phyloP scores from a whole-genome alignment of 78 protist species.

The Dictyostelium intermedium region DNA sequence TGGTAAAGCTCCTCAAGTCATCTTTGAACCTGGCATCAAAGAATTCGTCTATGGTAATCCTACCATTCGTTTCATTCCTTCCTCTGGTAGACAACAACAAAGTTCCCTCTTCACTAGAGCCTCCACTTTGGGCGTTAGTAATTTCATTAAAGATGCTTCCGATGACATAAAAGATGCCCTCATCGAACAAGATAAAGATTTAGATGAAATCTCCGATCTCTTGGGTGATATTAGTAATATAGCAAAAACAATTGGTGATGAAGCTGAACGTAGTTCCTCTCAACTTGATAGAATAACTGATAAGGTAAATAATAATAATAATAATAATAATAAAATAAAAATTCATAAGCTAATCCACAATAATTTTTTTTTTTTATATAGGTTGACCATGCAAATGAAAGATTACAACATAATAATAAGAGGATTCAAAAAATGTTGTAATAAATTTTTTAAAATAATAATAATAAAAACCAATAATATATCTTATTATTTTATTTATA shows the following conservation, averaged over 20 bases:
- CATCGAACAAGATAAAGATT: conserved; percentile 69
- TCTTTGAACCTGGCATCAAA: conserved; percentile 74
- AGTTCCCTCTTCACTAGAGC: conserved; percentile 39
- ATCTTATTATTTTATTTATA: no score
- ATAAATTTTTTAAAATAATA: neutral
- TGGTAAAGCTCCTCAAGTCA: conserved; percentile 51
- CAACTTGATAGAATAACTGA: conserved; percentile 62
- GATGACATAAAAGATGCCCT: conserved; percentile 33
- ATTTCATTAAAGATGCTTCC: conserved; percentile 55
- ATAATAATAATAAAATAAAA: neutral
- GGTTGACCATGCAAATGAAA: conserved; percentile 49
- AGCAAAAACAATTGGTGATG: conserved; percentile 79
- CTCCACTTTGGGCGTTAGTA: neutral
- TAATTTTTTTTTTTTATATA: neutral
- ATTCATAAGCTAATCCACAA: neutral
- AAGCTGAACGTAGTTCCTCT: conserved; percentile 61
- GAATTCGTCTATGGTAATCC: conserved; percentile 69
- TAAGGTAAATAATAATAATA: neutral
- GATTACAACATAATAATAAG: conserved; percentile 28
- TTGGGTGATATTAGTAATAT: conserved; percentile 75
- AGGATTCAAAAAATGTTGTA: conserved; percentile 71
- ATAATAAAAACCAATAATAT: no score
- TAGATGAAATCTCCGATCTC: conserved; percentile 69
- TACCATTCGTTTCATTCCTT: conserved; percentile 46
- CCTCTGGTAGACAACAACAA: conserved; percentile 5